phyloP scores from a whole-genome alignment of 441 rosid species.

The Erysimum cheiri region DNA sequence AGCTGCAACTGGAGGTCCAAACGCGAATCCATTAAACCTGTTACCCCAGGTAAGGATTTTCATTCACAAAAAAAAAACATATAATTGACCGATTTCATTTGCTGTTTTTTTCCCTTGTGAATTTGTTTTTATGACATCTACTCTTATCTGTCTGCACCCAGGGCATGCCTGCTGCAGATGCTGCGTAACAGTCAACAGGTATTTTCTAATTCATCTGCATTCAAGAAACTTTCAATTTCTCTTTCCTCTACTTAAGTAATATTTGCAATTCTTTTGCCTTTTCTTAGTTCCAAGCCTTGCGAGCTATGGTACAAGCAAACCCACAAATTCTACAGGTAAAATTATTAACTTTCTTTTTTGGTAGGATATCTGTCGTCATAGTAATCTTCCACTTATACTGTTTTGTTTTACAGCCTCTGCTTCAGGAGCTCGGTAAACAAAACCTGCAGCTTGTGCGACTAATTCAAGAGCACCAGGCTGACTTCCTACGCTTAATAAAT shows the following conservation, averaged over 20 bases:
- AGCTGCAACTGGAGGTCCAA: slow-evolving; percentile 65
- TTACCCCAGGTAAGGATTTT: slow-evolving; percentile 71
- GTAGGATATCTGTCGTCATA: neutral
- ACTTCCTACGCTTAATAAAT: slow-evolving; percentile 77
- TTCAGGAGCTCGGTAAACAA: slow-evolving; percentile 89
- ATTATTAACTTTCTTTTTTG: neutral
- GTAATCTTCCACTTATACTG: neutral
- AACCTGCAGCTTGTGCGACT: slow-evolving; percentile 75
- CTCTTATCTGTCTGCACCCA: slow-evolving; percentile 35
- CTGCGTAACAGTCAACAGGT: slow-evolving; percentile 87
- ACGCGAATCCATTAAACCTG: slow-evolving; percentile 77
- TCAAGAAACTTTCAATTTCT: neutral
- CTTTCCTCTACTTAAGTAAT: slow-evolving; percentile 7
- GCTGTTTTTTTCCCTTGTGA: neutral
- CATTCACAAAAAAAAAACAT: no score
- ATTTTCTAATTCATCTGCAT: slow-evolving; percentile 14
- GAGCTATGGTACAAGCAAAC: slow-evolving; percentile 89
- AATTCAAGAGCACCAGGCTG: slow-evolving; percentile 84
- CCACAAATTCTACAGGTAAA: slow-evolving; percentile 85
- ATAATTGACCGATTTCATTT: neutral
- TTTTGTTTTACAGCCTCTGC: slow-evolving; percentile 67
- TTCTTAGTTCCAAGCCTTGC: slow-evolving; percentile 79
- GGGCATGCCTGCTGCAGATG: slow-evolving; percentile 75
- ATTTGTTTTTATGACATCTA: slow-evolving; percentile 16
- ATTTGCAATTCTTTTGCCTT: neutral